A percentile compares a stretch with the other conserved stretches of the same genome.
Evolutionary conservation across 176 grass and related monocot genomes (phyloP).

Genomic region (Secale cereale): DNA sequence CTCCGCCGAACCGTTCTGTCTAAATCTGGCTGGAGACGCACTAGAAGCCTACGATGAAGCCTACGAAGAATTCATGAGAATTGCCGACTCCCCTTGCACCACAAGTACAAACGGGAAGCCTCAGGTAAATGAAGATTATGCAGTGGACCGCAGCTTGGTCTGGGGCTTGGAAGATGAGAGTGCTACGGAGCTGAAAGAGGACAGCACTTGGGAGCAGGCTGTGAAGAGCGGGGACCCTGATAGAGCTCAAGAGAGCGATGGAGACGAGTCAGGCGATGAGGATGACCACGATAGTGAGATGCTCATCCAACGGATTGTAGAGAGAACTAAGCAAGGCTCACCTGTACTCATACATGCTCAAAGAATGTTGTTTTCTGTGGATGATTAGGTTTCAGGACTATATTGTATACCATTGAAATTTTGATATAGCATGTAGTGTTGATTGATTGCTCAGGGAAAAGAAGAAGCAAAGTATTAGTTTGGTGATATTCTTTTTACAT

Average conservation of each 20-base stretch:
- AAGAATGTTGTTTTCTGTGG: slow-evolving; percentile 71
- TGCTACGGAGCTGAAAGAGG: slow-evolving; percentile 24
- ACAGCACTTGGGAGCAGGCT: slow-evolving; percentile 6
- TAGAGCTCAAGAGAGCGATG: slow-evolving; percentile 21
- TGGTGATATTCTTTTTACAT: background rate
- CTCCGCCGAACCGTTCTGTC: slow-evolving; percentile 50
- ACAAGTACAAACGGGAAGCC: slow-evolving; percentile 38
- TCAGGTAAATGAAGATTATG: slow-evolving; percentile 35
- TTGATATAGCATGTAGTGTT: slow-evolving; percentile 25
- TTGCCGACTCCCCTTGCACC: slow-evolving; percentile 36
- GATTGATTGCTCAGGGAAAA: slow-evolving; percentile 7
- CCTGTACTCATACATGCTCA: slow-evolving; percentile 72
- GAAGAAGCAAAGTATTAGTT: slow-evolving; percentile 18
- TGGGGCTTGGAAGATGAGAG: slow-evolving; percentile 54
- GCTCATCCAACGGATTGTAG: slow-evolving; percentile 84
- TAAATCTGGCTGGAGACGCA: slow-evolving; percentile 79
- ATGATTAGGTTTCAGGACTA: slow-evolving; percentile 47
- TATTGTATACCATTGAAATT: slow-evolving; percentile 11
- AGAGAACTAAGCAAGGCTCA: slow-evolving; percentile 90
- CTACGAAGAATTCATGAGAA: slow-evolving; percentile 74
- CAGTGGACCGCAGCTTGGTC: slow-evolving; percentile 36
- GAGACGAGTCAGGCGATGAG: slow-evolving; percentile 18
- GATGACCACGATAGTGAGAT: slow-evolving; percentile 38
- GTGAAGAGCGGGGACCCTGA: slow-evolving; percentile 8
- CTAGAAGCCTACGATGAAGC: slow-evolving; percentile 84